phyloP scores from a whole-genome alignment of 1,284 basidiomycete genomes.

The Cutaneotrichosporon arboriforme region DNA sequence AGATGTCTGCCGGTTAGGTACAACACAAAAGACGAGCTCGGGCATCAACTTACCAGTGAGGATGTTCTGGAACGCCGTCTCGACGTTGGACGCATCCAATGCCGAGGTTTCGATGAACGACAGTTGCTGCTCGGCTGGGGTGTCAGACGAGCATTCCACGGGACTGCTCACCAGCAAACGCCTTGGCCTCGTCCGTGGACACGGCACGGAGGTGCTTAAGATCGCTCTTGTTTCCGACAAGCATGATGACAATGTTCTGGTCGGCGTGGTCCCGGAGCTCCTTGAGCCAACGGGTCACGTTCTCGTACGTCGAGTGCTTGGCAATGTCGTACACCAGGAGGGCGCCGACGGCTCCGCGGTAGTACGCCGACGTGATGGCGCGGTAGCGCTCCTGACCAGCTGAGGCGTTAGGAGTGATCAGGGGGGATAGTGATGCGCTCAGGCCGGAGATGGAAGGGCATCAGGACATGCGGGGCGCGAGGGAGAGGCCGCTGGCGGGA shows the following conservation, averaged over 20 bases:
- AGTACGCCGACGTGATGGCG: constrained; percentile 98
- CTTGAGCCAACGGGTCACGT: constrained; percentile 97
- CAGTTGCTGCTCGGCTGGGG: constrained; percentile 68
- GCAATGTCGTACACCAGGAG: constrained; percentile 89
- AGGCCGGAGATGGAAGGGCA: too few relatives aligned
- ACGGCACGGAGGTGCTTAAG: constrained; percentile 95
- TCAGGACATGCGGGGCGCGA: too few relatives aligned
- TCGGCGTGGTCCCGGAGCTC: constrained; percentile 92
- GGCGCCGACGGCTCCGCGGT: constrained; percentile 93
- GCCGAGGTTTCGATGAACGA: constrained; percentile 99
- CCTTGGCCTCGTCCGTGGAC: constrained; percentile 85
- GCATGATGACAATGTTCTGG: constrained; percentile 90
- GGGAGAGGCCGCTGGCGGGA: too few relatives aligned
- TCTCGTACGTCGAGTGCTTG: constrained; percentile 92
- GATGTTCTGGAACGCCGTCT: constrained; percentile 94
- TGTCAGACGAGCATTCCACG: background rate
- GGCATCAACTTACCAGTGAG: constrained; percentile 84
- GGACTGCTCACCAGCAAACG: constrained; percentile 65
- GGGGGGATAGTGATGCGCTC: too few relatives aligned
- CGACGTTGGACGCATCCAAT: constrained; percentile 97
- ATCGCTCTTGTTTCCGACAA: constrained; percentile 96
- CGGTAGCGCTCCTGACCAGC: constrained; percentile 98
- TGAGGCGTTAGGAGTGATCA: constrained; percentile 34
- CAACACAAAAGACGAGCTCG: constrained; percentile 8
- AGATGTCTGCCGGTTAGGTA: constrained; percentile 63